Evolutionary conservation across 176 grass and related monocot genomes (phyloP).

Genomic region (Musa troglodytarum): DNA sequence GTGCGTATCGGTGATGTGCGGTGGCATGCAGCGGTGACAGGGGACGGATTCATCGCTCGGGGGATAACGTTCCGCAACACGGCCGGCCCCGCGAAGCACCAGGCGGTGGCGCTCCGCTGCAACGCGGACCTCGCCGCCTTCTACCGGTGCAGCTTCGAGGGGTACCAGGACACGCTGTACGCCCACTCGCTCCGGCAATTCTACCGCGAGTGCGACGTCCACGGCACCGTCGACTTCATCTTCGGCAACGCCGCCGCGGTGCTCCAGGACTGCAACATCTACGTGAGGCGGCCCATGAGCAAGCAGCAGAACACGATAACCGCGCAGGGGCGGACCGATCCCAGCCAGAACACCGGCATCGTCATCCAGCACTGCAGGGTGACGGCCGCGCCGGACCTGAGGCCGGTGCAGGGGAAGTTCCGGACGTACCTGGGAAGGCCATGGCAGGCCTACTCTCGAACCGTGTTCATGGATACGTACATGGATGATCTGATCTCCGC

Average conservation of each 20-base stretch:
- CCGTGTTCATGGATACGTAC: not conserved
- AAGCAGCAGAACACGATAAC: not conserved
- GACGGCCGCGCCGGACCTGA: not conserved
- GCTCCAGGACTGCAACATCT: conserved; percentile 1
- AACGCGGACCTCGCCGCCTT: not conserved
- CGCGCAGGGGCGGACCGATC: not conserved
- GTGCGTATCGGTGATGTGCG: no score
- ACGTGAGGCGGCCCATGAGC: not conserved
- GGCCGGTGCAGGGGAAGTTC: not conserved
- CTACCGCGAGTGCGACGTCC: conserved; percentile 49
- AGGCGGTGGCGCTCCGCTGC: conserved; percentile 5
- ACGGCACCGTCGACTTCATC: conserved; percentile 8
- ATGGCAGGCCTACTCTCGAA: not conserved
- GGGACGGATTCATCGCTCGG: not conserved
- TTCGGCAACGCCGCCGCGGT: conserved; percentile 2
- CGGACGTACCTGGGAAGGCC: conserved; percentile 1
- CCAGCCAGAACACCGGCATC: not conserved
- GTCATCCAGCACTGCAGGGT: not conserved
- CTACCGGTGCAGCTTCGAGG: conserved; percentile 42
- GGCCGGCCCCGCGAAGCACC: not conserved
- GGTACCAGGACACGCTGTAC: conserved; percentile 83
- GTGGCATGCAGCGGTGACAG: not conserved
- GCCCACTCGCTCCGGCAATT: conserved; percentile 72
- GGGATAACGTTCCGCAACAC: conserved; percentile 8
- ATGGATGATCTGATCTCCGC: not conserved